Conservation (phyloP, 495 filamentous ascomycete genomes). For the Mytilinidion resinicola region DNA sequence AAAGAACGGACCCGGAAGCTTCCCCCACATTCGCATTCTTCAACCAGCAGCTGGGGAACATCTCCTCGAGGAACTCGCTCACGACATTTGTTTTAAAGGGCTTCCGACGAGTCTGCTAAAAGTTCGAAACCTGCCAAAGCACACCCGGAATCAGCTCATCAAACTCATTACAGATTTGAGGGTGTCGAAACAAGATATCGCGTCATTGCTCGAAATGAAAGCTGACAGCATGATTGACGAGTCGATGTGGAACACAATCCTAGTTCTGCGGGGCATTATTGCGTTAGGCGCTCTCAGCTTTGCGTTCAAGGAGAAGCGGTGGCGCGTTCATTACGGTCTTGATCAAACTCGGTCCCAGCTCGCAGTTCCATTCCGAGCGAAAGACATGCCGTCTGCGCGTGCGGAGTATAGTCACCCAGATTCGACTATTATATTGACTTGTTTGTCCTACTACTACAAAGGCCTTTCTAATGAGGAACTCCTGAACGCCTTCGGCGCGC, state of each 20-base stretch:
- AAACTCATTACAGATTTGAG: slow-evolving; percentile 41
- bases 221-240: slow-evolving; percentile 34
- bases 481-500: slow-evolving; percentile 41
- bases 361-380: slow-evolving; percentile 66
- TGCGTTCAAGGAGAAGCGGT: slow-evolving; percentile 53
- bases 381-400: slow-evolving; percentile 55
- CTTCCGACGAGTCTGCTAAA: slow-evolving; percentile 37
- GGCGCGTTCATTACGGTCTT: slow-evolving; percentile 62
- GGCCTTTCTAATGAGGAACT: slow-evolving; percentile 54
- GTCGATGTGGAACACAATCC: slow-evolving; percentile 36
- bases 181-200: slow-evolving; percentile 31
- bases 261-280: slow-evolving; percentile 57
- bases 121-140: slow-evolving; percentile 37
- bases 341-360: slow-evolving; percentile 46
- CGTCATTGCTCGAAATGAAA: slow-evolving; percentile 31
- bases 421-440: slow-evolving; percentile 60
- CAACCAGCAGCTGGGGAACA: too few relatives aligned
- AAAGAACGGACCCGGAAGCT: too few relatives aligned
- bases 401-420: slow-evolving; percentile 75
- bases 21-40: too few relatives aligned
- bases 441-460: slow-evolving; percentile 60
- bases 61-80: slow-evolving; percentile 32
- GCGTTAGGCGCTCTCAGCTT: slow-evolving; percentile 52
- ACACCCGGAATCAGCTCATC: slow-evolving; percentile 35
- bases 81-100: slow-evolving; percentile 38